A percentile compares a stretch with the other conserved stretches of the same genome.
Conservation (phyloP, 352 stramenopile species). For the Phytophthora parvispora region DNA sequence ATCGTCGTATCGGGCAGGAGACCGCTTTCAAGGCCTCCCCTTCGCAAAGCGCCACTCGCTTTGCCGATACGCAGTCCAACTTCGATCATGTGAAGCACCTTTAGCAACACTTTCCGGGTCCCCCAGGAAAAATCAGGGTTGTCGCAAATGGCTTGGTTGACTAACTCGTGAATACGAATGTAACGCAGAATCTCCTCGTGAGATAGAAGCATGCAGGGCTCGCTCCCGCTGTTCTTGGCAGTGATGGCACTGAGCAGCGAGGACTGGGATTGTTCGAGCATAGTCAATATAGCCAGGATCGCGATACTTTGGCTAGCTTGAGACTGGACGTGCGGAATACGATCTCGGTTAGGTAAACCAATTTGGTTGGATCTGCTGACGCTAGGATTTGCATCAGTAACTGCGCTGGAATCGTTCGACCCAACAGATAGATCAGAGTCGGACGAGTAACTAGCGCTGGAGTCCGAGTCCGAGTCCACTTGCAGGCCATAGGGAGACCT, state of each 20-base stretch:
- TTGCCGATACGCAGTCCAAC: constrained; percentile 54
- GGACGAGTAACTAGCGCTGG: constrained; percentile 29
- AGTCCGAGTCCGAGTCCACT: constrained; percentile 32
- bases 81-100: constrained; percentile 60
- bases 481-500: constrained; percentile 15
- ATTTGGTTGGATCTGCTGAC: not conserved
- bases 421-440: constrained; percentile 15
- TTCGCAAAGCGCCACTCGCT: constrained; percentile 35
- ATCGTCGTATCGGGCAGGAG: constrained; percentile 7
- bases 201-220: constrained; percentile 22
- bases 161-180: constrained; percentile 42
- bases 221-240: constrained; percentile 9
- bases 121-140: constrained; percentile 48
- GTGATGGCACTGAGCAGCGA: constrained; percentile 36
- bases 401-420: constrained; percentile 14
- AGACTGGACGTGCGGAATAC: constrained; percentile 52
- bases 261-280: constrained; percentile 50
- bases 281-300: constrained; percentile 41
- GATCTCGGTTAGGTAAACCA: constrained; percentile 5
- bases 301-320: constrained; percentile 40
- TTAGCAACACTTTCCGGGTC: constrained; percentile 47
- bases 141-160: constrained; percentile 41
- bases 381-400: not conserved
- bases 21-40: not conserved
- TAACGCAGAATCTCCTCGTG: constrained; percentile 41